Base-by-base conservation (phyloP, 2,329 filamentous ascomycete genomes). In the Nannizziopsis arthrosporioides region DNA sequence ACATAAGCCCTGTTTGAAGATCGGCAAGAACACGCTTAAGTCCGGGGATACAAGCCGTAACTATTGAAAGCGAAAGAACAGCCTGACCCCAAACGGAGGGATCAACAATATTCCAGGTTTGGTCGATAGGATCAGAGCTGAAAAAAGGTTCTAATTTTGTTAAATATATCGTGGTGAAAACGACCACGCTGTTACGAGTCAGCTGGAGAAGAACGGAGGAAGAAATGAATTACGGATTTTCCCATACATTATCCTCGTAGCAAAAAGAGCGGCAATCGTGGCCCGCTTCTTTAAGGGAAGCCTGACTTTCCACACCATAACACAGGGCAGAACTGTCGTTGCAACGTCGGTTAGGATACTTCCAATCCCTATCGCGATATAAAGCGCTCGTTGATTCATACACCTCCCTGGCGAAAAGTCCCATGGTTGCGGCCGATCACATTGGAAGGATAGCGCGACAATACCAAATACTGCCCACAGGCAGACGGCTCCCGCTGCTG, bases 11-110 rank as follows among this genome's bases (percentile, higher is more conserved):
- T 3, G 57, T 55, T 18, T 51, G 53, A 41, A 56, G 53, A 42
- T 56, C 55, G 37, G 55, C 53, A 11, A 61, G 51, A 39, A 59
- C 54, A 7, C 53, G 56, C 39, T 51, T 52, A 12, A 55, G 42
- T 17, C 51, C 50, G 6, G 58, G 58, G 22, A 61, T 56, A 42
- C 57, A 59, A 10, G 58, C 51, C 1, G 58, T 56, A 31, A 61
- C 51, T 50, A 61, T 55, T 14, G 55, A 56, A n/a, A 54, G 37
- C 43, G 52, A 52, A 17, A 59, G 35, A 12, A 53, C 49, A 31
- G 53, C 52, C 19, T 53, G 51, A 3, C 50, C 50, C 53, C 55
- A 60, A 22, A 58, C 53, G n/a, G 52, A 48, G 9, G 55, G 57
- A 10, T 50, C 50, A 34, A 59, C 48, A 1, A 53, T 51, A 10